Evolutionary conservation across 768 basidiomycete genomes (phyloP), one percentile per base, ranked within the genome.

Genomic region (Lactifluus subvellereus): DNA sequence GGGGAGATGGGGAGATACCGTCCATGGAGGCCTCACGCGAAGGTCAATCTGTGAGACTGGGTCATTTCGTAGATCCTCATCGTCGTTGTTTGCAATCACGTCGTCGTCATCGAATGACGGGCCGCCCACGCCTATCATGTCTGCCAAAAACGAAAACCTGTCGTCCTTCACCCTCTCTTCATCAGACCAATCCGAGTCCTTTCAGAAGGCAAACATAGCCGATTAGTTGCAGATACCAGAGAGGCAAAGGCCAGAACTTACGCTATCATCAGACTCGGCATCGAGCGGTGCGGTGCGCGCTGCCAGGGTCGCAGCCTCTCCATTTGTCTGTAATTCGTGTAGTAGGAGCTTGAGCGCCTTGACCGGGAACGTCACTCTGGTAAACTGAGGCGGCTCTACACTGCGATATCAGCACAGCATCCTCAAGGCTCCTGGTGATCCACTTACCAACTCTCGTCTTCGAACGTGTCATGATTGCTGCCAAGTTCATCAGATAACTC

Each of bases 401-500:
- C n/a, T 32, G 59, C 20, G 40, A 63, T 59, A 57, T 71, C 62
- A 74, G 73, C 59, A 57, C 14, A 54, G 18, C 48, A 61, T 57
- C 38, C 37, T 64, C 32, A 38, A 33, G 30, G 27, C 16, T 30
- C 27, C 13, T 38, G 27, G 16, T 27, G 4, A 55, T 3, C 35
- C 47, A 75, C 88, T 73, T 75, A 97, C 95, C 88, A 67, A 79
- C 81, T 77, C 86, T 91, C 55, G 97, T 91, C 69, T 85, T 82
- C 37, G 96, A 96, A 65, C 97, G 85, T 53, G 97, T 98, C 91
- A 98, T 93, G 74, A 98, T 98, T 69, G 93, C 94, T 96, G 20
- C 13, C 22, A 3, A 13, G 22, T 11, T 8, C 1, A n/a, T 54
- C 45, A 61, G 45, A 37, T 40, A 18, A 14, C 22, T 30, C 35